Conservation (phyloP, 2,329 filamentous ascomycete genomes). For the Penicillium sp. region DNA sequence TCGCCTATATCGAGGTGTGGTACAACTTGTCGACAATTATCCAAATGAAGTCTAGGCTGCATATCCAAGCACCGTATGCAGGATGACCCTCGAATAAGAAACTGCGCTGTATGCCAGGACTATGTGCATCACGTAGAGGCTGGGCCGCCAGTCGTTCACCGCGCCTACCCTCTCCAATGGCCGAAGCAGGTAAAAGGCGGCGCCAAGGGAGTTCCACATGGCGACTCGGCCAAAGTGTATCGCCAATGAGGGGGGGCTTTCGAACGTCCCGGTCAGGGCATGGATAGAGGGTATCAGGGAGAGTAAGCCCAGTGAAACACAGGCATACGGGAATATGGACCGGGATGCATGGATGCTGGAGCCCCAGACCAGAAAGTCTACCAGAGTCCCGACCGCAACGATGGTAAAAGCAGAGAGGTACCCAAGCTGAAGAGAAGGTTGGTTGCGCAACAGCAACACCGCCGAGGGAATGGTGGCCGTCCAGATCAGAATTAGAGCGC, state of each 20-base stretch:
- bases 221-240: not conserved
- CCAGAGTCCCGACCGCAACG: not conserved
- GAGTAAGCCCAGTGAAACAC: constrained; percentile 1
- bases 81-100: not conserved
- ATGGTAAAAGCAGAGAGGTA: not conserved
- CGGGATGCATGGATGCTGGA: not conserved
- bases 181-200: not conserved
- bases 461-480: constrained; percentile 4
- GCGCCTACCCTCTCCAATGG: constrained; percentile 6
- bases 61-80: too few relatives aligned
- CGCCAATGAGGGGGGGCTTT: not conserved
- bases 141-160: constrained; percentile 1
- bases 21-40: too few relatives aligned
- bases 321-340: constrained; percentile 2
- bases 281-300: constrained; percentile 7
- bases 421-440: not conserved
- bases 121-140: constrained; percentile 11
- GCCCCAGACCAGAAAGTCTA: not conserved
- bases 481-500: constrained; percentile 9
- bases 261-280: not conserved
- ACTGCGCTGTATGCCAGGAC: not conserved
- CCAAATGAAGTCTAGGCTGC: too few relatives aligned
- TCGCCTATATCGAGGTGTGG: too few relatives aligned
- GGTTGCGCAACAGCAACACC: not conserved
- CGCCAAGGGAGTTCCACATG: not conserved